Evolutionary conservation across 164 flowering plant genomes (phyloP).

Genomic region (Chloranthus sessilifolius): DNA sequence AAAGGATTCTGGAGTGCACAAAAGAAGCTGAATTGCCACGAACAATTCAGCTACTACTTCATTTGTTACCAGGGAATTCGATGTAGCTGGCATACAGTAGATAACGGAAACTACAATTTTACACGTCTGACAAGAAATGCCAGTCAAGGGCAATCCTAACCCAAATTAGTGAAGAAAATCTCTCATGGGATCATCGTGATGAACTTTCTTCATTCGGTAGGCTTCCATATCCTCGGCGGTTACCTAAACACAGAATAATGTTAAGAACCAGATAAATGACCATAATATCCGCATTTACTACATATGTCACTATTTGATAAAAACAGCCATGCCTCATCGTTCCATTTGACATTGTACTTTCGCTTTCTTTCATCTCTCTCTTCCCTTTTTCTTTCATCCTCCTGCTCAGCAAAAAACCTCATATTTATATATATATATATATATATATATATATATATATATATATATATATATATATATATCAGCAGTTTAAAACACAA

Average conservation of each 20-base stretch:
- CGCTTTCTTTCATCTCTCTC: slow-evolving; percentile 85
- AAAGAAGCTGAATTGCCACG: background rate
- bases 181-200: slow-evolving; percentile 86
- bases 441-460: no score
- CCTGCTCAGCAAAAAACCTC: slow-evolving; percentile 37
- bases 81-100: background rate
- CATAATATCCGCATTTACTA: no score
- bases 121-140: no score
- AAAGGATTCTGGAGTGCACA: background rate
- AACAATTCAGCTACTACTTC: background rate
- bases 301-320: background rate
- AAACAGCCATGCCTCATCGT: slow-evolving; percentile 64
- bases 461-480: no score
- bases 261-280: background rate
- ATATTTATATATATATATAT: no score
- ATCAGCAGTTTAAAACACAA: no score
- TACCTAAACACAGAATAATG: slow-evolving; percentile 33
- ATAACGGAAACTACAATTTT: background rate
- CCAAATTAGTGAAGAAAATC: slow-evolving; percentile 51
- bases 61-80: background rate
- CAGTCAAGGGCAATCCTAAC: background rate
- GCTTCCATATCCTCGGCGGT: slow-evolving; percentile 90
- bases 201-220: slow-evolving; percentile 62
- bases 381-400: slow-evolving; percentile 75
- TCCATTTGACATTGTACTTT: slow-evolving; percentile 75